Evolutionary conservation across 257 asterid species (phyloP).

Genomic region (Solanum lycopersicoides): DNA sequence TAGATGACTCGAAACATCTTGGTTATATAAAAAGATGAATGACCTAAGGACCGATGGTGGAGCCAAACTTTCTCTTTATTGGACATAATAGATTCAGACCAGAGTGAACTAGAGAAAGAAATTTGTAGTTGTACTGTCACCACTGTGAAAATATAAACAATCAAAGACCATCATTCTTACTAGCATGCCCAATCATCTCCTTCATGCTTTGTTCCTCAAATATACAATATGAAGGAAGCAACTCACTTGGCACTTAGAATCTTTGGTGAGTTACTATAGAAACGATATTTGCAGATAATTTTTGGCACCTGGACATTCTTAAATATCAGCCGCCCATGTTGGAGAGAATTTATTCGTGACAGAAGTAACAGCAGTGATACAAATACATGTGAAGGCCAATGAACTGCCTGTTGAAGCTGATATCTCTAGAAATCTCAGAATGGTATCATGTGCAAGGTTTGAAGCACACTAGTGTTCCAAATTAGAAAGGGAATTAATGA

Average conservation of each 20-base stretch:
- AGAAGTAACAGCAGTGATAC: neutral
- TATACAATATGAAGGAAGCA: neutral
- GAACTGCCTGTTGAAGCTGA: neutral
- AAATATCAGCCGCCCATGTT: neutral
- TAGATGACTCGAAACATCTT: neutral
- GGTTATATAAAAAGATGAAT: neutral
- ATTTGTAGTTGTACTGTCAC: neutral
- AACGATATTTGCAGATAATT: neutral
- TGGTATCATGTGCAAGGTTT: neutral
- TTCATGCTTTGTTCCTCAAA: neutral
- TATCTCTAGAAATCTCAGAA: neutral
- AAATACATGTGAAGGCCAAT: neutral
- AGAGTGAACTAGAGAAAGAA: neutral
- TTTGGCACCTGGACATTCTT: neutral
- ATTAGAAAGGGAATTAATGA: neutral
- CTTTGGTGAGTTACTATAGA: neutral
- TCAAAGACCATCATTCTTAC: neutral
- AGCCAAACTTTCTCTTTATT: neutral
- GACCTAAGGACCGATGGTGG: neutral
- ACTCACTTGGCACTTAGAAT: neutral
- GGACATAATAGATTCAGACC: neutral
- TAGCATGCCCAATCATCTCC: neutral
- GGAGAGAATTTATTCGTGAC: neutral
- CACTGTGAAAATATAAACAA: neutral
- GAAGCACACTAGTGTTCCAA: neutral